Evolutionary conservation across 129 eudicot species (phyloP).

Genomic region (Silybum marianum): DNA sequence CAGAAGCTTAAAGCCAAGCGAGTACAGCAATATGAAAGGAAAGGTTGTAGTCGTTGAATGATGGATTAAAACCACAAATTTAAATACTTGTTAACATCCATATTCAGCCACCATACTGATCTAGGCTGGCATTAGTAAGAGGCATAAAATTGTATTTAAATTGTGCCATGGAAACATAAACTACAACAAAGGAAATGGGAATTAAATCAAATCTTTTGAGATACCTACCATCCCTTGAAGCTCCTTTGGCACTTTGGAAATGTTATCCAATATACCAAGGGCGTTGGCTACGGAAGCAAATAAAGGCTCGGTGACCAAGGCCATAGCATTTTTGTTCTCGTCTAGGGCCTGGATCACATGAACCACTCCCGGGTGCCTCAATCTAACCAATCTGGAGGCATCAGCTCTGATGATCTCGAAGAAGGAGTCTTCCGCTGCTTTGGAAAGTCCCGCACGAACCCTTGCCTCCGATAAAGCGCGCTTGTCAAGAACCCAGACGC

Average conservation of each 20-base stretch:
- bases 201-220: background rate
- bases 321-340: constrained; percentile 95
- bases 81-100: background rate
- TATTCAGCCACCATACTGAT: constrained; percentile 6
- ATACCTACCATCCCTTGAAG: constrained; percentile 83
- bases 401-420: constrained; percentile 76
- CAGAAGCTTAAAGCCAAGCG: background rate
- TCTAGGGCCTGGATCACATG: constrained; percentile 93
- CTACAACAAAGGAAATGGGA: background rate
- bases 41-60: background rate
- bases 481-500: constrained; percentile 93
- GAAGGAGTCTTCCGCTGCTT: constrained; percentile 82
- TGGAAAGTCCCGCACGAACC: constrained; percentile 62
- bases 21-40: background rate
- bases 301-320: constrained; percentile 96
- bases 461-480: constrained; percentile 65
- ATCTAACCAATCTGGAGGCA: constrained; percentile 72
- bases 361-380: constrained; percentile 97
- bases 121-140: background rate
- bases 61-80: background rate
- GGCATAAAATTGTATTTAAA: constrained; percentile 1
- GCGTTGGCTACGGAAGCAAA: constrained; percentile 92
- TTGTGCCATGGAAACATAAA: background rate
- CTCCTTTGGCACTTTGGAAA: constrained; percentile 80
- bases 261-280: constrained; percentile 66